Conservation (phyloP, 176 grass and related monocot species). For the Rhipidocladum racemiflorum region DNA sequence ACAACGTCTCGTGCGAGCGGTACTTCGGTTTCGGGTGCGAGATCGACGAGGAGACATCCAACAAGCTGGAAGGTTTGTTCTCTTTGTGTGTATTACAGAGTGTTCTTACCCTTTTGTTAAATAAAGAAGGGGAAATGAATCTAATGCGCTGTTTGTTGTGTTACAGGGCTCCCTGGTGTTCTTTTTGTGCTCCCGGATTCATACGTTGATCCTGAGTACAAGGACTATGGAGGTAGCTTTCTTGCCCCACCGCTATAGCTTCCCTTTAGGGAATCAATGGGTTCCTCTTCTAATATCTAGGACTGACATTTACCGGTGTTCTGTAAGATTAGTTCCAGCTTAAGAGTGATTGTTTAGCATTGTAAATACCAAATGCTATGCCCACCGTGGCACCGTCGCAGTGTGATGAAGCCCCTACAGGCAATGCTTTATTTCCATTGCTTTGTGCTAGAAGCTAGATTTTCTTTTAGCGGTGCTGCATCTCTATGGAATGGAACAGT, state of each 20-base stretch:
- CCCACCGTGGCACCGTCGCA: background rate
- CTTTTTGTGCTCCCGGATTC: conserved; percentile 95
- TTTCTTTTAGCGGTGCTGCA: background rate
- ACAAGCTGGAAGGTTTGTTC: conserved; percentile 77
- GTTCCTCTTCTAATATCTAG: background rate
- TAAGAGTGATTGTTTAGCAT: background rate
- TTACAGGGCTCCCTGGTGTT: conserved; percentile 76
- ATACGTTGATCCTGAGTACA: conserved; percentile 82
- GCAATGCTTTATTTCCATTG: background rate
- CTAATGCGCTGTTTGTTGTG: background rate
- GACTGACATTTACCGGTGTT: background rate
- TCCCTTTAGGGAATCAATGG: background rate
- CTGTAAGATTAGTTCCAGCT: background rate
- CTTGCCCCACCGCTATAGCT: background rate
- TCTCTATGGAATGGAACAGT: background rate
- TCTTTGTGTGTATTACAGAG: background rate
- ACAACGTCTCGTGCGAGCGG: conserved; percentile 75
- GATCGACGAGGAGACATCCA: conserved; percentile 90
- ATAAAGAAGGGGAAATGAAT: background rate
- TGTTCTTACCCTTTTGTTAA: background rate
- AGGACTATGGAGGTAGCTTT: conserved; percentile 89
- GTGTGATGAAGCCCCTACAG: background rate
- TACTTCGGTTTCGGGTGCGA: conserved; percentile 90
- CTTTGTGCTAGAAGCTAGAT: background rate
- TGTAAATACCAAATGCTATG: background rate